A percentile compares a stretch with the other conserved stretches of the same genome.
Conservation (phyloP, 495 filamentous ascomycete species). For the Hypoxylon crocopeplum region DNA sequence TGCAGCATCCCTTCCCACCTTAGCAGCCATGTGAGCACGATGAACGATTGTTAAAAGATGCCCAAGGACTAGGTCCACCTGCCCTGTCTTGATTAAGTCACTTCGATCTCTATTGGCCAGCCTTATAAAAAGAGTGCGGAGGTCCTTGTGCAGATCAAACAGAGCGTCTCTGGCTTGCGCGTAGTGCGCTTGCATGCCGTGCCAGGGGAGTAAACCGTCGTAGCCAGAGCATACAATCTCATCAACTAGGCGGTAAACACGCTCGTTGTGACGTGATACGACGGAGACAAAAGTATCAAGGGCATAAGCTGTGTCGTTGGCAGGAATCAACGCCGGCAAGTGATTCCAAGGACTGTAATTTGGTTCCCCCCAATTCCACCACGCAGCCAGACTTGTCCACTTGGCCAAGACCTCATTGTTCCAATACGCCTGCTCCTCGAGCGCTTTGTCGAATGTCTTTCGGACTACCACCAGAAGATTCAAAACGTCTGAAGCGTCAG, state of each 20-base stretch:
- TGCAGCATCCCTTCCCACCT: too few species aligned
- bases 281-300: not conserved
- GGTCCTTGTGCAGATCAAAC: not conserved
- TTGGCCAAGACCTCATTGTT: not conserved
- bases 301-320: not conserved
- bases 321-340: not conserved
- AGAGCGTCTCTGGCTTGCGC: not conserved
- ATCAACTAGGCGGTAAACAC: not conserved
- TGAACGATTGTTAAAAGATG: too few species aligned
- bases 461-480: not conserved
- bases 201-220: not conserved
- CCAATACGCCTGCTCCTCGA: not conserved
- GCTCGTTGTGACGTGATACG: not conserved
- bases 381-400: constrained; percentile 1
- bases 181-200: constrained; percentile 8
- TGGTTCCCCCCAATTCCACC: constrained; percentile 6
- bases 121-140: too few species aligned
- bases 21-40: too few species aligned
- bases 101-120: too few species aligned
- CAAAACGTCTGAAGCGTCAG: not conserved
- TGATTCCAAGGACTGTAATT: not conserved
- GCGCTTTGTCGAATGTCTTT: not conserved
- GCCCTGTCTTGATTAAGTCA: too few species aligned
- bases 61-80: too few species aligned
- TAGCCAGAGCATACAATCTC: not conserved